Conservation (phyloP, 2,329 filamentous ascomycete species). For the Trichoderma gracile region DNA sequence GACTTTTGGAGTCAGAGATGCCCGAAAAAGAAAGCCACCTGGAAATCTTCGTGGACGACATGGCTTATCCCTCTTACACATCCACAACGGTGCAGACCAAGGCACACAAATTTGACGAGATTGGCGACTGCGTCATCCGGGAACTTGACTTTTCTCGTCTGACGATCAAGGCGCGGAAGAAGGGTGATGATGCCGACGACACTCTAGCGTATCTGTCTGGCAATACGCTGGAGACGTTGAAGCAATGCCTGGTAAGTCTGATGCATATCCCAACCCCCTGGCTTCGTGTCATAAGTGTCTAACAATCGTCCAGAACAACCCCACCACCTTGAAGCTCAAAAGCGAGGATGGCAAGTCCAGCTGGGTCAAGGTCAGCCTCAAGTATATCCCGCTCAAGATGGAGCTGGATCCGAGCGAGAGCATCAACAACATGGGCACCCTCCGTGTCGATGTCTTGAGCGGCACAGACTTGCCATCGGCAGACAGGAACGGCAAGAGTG, state of each 20-base stretch:
- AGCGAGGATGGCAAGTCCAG: constrained; percentile 73
- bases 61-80: constrained; percentile 84
- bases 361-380: constrained; percentile 86
- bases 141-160: constrained; percentile 96
- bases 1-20: constrained; percentile 85
- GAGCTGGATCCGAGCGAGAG: constrained; percentile 89
- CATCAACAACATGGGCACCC: constrained; percentile 97
- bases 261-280: neutral
- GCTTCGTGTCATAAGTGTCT: neutral
- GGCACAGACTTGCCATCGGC: constrained; percentile 85
- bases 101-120: constrained; percentile 79
- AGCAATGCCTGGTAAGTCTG: constrained; percentile 74
- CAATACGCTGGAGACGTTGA: constrained; percentile 81
- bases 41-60: constrained; percentile 91
- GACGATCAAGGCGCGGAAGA: constrained; percentile 82
- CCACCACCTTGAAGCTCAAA: constrained; percentile 77
- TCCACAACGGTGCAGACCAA: constrained; percentile 73
- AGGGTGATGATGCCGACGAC: constrained; percentile 73
- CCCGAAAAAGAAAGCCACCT: constrained; percentile 73
- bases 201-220: constrained; percentile 81
- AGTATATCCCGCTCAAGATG: constrained; percentile 95
- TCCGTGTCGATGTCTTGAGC: constrained; percentile 91
- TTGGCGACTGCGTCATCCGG: constrained; percentile 92
- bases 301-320: constrained; percentile 67
- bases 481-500: constrained; percentile 94